phyloP scores from a whole-genome alignment of 2,329 filamentous ascomycete genomes.

The Pseudogymnoascus sp. region DNA sequence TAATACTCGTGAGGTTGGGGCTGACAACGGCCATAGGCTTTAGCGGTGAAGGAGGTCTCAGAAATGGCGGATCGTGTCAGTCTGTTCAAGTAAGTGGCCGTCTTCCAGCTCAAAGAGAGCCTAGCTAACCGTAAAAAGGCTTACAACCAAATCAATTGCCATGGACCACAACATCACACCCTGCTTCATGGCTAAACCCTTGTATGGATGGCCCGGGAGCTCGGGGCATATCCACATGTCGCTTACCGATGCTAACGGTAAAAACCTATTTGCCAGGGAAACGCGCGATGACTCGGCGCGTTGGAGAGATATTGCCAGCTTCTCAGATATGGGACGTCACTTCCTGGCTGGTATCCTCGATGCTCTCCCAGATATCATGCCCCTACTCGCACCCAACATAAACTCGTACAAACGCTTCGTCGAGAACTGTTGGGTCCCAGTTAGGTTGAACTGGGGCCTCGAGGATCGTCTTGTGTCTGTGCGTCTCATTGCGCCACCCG shows the following conservation, averaged over 20 bases:
- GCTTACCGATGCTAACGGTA: constrained; percentile 64
- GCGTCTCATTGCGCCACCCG: constrained; percentile 80
- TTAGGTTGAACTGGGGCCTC: constrained; percentile 93
- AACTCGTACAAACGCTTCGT: constrained; percentile 98
- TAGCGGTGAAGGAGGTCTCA: constrained; percentile 71
- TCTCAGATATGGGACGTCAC: constrained; percentile 83
- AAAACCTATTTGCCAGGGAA: constrained; percentile 75
- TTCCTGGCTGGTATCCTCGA: constrained; percentile 87
- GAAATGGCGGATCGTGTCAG: constrained; percentile 88
- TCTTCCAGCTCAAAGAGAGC: not conserved
- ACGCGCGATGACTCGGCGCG: constrained; percentile 59
- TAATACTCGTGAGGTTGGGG: not conserved
- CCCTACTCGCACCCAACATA: constrained; percentile 83
- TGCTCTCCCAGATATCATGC: constrained; percentile 91
- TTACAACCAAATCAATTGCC: constrained; percentile 66
- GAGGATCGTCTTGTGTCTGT: constrained; percentile 92
- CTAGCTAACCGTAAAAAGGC: not conserved
- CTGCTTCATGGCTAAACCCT: constrained; percentile 99
- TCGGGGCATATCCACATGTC: constrained; percentile 95
- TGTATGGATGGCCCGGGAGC: constrained; percentile 83
- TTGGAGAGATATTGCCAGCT: constrained; percentile 65
- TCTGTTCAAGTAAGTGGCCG: constrained; percentile 82
- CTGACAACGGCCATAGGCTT: constrained; percentile 69
- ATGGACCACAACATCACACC: constrained; percentile 85
- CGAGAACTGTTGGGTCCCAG: constrained; percentile 98